A percentile compares a stretch with the other conserved stretches of the same genome.
Evolutionary conservation across 2,329 filamentous ascomycete genomes (phyloP).

Genomic region (Pseudopithomyces maydicus): DNA sequence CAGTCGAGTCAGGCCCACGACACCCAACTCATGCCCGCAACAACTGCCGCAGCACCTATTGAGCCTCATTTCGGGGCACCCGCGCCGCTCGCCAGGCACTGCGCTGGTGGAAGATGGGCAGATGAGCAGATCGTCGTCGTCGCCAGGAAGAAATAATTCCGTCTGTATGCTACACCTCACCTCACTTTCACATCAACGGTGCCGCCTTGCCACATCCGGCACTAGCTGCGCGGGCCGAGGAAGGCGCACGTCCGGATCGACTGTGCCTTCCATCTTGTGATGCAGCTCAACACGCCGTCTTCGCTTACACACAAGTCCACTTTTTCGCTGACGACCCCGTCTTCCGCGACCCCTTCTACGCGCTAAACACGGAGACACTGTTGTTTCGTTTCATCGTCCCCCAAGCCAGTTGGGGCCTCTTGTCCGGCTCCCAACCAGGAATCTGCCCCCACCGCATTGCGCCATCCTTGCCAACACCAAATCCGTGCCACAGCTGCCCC

Average conservation of each 20-base stretch:
- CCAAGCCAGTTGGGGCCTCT: constrained; percentile 11
- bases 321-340: neutral
- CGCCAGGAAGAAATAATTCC: constrained; percentile 1
- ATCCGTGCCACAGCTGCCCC: too few species aligned
- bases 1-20: constrained; percentile 13
- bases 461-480: neutral
- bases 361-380: neutral
- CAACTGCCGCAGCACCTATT: neutral
- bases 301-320: constrained; percentile 1
- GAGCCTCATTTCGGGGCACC: neutral
- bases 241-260: constrained; percentile 23
- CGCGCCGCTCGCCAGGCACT: neutral
- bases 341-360: neutral
- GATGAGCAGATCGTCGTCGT: neutral
- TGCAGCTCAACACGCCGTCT: constrained; percentile 3
- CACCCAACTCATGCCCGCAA: neutral
- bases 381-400: constrained; percentile 15
- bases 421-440: constrained; percentile 6
- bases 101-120: neutral
- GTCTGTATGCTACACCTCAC: neutral
- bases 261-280: constrained; percentile 15
- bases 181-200: neutral
- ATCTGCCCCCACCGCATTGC: neutral
- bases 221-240: constrained; percentile 5
- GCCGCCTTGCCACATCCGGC: neutral